Percentiles rank a stretch among this genome's conserved stretches.
Evolutionary conservation across 495 filamentous ascomycete species (phyloP).

Genomic region (Aspergillus haitiensis): DNA sequence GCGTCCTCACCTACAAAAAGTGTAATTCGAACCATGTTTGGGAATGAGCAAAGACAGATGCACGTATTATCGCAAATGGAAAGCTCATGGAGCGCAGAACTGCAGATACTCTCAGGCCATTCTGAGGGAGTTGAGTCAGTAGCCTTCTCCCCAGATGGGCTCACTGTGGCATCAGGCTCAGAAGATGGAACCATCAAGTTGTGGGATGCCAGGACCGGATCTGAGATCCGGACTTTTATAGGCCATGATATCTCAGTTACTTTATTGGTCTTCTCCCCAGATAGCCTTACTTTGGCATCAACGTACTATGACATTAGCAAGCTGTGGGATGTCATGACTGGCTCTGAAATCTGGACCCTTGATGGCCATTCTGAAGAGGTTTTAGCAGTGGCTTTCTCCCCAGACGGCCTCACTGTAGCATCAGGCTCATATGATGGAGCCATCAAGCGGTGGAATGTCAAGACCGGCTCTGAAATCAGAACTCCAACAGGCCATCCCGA

Average conservation of each 20-base stretch:
- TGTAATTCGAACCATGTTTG: conserved; percentile 23
- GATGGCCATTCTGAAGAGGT: conserved; percentile 22
- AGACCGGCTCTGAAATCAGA: conserved; percentile 19
- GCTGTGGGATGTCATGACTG: neutral
- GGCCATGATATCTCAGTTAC: neutral
- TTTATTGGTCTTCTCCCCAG: too few species aligned
- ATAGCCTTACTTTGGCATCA: neutral
- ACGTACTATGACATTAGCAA: too few species aligned
- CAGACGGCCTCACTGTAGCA: conserved; percentile 31
- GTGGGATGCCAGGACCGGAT: conserved; percentile 24
- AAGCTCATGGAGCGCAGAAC: conserved; percentile 4
- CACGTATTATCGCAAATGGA: neutral
- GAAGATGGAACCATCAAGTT: conserved; percentile 23
- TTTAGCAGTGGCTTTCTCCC: conserved; percentile 36
- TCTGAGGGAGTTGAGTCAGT: conserved; percentile 17
- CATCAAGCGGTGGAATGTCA: conserved; percentile 26
- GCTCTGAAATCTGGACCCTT: conserved; percentile 26
- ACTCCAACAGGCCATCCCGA: conserved; percentile 23
- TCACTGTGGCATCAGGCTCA: conserved; percentile 30
- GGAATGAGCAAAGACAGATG: neutral
- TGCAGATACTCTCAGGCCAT: conserved; percentile 8
- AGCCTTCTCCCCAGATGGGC: conserved; percentile 39
- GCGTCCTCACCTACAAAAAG: conserved; percentile 35
- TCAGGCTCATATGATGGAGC: conserved; percentile 26
- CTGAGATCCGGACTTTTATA: conserved; percentile 27